Percentiles rank a stretch among this genome's conserved stretches.
phyloP scores from a whole-genome alignment of 2,329 filamentous ascomycete species.

The Stenocarpella maydis region DNA sequence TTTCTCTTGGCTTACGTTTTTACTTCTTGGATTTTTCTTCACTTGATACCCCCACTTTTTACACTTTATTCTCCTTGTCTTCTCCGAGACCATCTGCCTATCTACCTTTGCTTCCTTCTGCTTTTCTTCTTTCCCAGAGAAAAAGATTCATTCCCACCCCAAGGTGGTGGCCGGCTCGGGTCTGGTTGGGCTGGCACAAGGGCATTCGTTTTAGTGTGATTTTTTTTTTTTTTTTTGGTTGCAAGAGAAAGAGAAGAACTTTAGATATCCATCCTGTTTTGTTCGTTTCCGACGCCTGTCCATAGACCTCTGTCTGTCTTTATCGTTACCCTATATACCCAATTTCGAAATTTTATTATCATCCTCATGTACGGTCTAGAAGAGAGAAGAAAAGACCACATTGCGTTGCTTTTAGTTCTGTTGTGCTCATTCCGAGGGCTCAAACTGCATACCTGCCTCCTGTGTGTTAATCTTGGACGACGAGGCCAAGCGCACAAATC shows the following conservation, averaged over 20 bases:
- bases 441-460: background rate
- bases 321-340: constrained; percentile 27
- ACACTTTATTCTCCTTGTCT: too few species aligned
- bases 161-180: constrained; percentile 27
- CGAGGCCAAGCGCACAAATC: background rate
- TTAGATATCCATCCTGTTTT: constrained; percentile 19
- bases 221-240: background rate
- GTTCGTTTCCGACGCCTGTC: background rate
- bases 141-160: constrained; percentile 27
- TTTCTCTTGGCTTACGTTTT: background rate
- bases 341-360: background rate
- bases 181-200: constrained; percentile 11
- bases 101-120: too few species aligned
- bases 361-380: background rate
- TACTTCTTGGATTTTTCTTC: constrained; percentile 24
- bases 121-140: background rate
- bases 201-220: background rate
- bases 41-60: constrained; percentile 29
- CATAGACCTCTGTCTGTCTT: constrained; percentile 29
- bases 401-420: background rate
- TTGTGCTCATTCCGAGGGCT: background rate
- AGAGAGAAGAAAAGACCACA: background rate
- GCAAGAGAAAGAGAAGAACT: background rate
- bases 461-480: background rate
- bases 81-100: too few species aligned